Evolutionary conservation across 169 alveolate species (phyloP), one percentile per base, ranked within the genome.

Genomic region (Perkinsus olseni): DNA sequence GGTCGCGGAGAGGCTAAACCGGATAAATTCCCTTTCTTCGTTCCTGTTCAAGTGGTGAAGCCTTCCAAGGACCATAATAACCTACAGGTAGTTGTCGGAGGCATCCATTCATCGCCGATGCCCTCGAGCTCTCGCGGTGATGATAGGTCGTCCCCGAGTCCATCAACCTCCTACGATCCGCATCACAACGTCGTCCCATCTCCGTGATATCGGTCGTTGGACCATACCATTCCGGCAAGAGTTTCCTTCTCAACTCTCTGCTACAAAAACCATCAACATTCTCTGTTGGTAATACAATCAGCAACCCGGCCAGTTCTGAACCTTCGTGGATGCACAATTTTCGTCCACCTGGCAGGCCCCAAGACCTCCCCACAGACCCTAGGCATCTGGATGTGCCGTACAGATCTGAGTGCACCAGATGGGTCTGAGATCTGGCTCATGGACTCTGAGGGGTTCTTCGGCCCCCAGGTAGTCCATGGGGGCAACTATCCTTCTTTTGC

Each of bases 401-500:
- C 92, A 24, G 50, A 91, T 34, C 39, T 91, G 13, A 38, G 40
- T 36, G 92, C 39, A 8, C 90, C 38, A 36, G 45, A 28, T 82
- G 40, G 91, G 39, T 20, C 34, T 11, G 92, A 93, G 93, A 92
- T 93, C 0, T 93, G 95, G 95, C 45, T 93, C 34, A 93, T 93
- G 95, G 95, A 93, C 38, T 91, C 93, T 0, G 95, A 93, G 31
- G 95, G 95, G 34, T 93, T 93, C 62, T 93, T 93, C 51, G 95
- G 95, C 36, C 95, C 95, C 38, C 93, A 62, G 82, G 82, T 62
- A 62, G 37, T 62, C 6, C 17, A 6, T 6, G 6, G 62, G 62
- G 62, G n/a, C n/a, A n/a, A n/a, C n/a, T n/a, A n/a, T n/a, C 62
- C 6, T 45, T 45, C 62, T 17, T 45, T 45, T 45, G 62, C 24